phyloP scores from a whole-genome alignment of 176 grass and related monocot species.

The Puccinellia tenuiflora region DNA sequence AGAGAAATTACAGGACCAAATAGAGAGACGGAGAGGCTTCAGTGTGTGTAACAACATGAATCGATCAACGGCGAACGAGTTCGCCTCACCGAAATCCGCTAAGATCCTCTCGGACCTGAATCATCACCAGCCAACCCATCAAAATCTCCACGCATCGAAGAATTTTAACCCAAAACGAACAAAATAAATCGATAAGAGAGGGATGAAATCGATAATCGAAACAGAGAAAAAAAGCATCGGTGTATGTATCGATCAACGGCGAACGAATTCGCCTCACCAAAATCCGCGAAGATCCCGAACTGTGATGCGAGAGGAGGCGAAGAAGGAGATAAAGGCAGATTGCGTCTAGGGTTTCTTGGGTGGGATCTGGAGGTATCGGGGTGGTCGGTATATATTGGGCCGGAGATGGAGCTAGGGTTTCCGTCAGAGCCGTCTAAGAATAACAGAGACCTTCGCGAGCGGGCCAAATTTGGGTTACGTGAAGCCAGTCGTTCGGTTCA shows the following conservation, averaged over 20 bases:
- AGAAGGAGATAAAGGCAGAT: not conserved
- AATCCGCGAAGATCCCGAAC: conserved; percentile 60
- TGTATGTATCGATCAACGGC: conserved; percentile 49
- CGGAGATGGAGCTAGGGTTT: not conserved
- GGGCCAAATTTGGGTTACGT: not conserved
- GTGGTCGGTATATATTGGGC: not conserved
- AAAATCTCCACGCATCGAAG: not conserved
- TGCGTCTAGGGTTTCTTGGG: not conserved
- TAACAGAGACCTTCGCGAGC: not conserved
- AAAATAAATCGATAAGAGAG: not conserved
- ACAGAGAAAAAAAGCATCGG: conserved; percentile 14
- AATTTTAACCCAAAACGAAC: not conserved
- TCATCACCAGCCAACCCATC: conserved; percentile 24
- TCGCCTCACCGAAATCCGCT: conserved; percentile 57
- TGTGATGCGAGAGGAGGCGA: not conserved
- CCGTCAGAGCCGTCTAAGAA: not conserved
- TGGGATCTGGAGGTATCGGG: not conserved
- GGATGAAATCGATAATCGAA: not conserved
- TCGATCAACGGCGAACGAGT: conserved; percentile 29
- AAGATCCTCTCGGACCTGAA: conserved; percentile 50
- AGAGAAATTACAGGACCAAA: not conserved
- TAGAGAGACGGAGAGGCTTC: not conserved
- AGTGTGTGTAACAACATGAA: conserved; percentile 54
- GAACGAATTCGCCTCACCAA: conserved; percentile 36
- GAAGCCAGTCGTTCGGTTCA: not conserved